Evolutionary conservation across 768 basidiomycete genomes (phyloP).

Genomic region (Omphalotus guepiniiformis): DNA sequence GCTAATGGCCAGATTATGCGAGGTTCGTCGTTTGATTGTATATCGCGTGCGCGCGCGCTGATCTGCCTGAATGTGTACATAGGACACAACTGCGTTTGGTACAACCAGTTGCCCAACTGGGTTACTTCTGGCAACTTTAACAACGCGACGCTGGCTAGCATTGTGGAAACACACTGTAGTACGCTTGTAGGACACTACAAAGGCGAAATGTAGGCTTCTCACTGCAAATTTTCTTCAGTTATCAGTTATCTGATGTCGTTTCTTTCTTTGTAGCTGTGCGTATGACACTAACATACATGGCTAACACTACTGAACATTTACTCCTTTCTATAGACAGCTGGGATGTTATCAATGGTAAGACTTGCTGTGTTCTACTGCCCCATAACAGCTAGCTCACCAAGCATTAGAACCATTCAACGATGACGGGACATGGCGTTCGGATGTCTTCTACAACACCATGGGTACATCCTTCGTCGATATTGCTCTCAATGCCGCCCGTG

Average conservation of each 20-base stretch:
- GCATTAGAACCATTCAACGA: conserved; percentile 52
- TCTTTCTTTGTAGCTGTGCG: background rate
- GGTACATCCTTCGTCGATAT: conserved; percentile 45
- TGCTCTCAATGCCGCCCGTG: conserved; percentile 50
- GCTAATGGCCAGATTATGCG: conserved; percentile 32
- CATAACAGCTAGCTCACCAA: conserved; percentile 5
- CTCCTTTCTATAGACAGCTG: conserved; percentile 30
- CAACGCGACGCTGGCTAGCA: conserved; percentile 23
- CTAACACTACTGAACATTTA: background rate
- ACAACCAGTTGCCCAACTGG: conserved; percentile 40
- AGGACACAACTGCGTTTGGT: conserved; percentile 37
- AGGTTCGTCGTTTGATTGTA: conserved; percentile 14
- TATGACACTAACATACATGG: background rate
- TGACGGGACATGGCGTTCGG: conserved; percentile 49
- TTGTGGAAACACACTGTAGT: conserved; percentile 30
- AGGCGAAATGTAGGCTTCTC: conserved; percentile 26
- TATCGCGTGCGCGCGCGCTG: background rate
- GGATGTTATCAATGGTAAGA: conserved; percentile 49
- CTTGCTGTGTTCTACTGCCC: background rate
- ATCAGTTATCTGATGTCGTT: background rate
- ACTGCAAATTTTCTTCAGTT: background rate
- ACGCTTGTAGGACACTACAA: conserved; percentile 34
- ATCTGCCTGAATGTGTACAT: background rate
- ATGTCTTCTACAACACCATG: conserved; percentile 50
- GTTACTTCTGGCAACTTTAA: conserved; percentile 26